Evolutionary conservation across 805 yeast genomes (phyloP).

Genomic region (Wickerhamomyces pijperi): DNA sequence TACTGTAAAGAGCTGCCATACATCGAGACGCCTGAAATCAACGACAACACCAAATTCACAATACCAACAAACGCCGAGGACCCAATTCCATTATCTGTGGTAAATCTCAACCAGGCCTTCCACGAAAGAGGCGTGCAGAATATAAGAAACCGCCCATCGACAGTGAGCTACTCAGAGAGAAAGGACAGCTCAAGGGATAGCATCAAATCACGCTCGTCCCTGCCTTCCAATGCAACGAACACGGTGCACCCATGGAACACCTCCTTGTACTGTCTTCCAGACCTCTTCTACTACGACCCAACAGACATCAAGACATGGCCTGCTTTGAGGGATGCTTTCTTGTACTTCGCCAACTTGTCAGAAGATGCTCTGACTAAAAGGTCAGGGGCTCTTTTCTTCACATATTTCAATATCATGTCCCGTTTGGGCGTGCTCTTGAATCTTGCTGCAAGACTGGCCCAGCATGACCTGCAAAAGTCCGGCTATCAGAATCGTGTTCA

Average conservation of each 20-base stretch:
- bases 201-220: conserved; percentile 9
- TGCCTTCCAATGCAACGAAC: conserved; percentile 6
- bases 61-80: conserved; percentile 19
- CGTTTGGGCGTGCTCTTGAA: conserved; percentile 42
- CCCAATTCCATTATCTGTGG: conserved; percentile 4
- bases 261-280: conserved; percentile 21
- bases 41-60: conserved; percentile 19
- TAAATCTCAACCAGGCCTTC: conserved; percentile 17
- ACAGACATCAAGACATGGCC: conserved; percentile 54
- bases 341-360: conserved; percentile 35
- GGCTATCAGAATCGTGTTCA: conserved; percentile 36
- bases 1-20: conserved; percentile 51
- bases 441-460: conserved; percentile 41
- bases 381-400: conserved; percentile 39
- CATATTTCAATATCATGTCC: conserved; percentile 42
- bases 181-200: conserved; percentile 7
- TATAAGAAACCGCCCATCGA: conserved; percentile 11
- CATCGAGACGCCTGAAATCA: conserved; percentile 26
- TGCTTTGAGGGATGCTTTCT: conserved; percentile 35
- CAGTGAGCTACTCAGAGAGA: conserved; percentile 5
- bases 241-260: conserved; percentile 19
- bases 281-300: conserved; percentile 46
- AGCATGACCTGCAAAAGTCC: conserved; percentile 36
- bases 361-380: conserved; percentile 39
- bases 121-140: conserved; percentile 11